Base-by-base conservation (phyloP, 192 early-diverging fungal genomes). In the Coemansia sp. region DNA sequence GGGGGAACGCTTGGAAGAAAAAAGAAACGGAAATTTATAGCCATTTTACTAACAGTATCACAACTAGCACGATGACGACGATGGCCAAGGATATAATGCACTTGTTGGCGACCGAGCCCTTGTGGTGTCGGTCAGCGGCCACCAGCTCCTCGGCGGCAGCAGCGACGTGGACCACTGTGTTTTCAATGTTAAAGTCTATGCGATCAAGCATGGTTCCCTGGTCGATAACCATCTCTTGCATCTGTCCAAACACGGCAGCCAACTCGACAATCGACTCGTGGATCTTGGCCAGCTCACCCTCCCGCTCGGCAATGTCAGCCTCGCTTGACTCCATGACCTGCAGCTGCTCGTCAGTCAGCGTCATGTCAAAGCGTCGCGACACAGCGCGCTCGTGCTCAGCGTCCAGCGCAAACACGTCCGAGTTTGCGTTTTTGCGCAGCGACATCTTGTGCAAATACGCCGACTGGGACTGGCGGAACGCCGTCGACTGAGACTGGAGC, bases 181-280 rank as follows among this genome's bases (percentile, higher is more conserved):
- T 90, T 71, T 98, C 97, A 65, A 99, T 90, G 73, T 99, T 98
- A 79, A 91, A 99, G 79, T 99, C 97, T 66, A 99, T 98, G 33
- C 97, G 88, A 82, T 99, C 97, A 27, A 99, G 86, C 66, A 99
- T 75, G 6, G 97, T 95, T 16, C 97, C 97, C 78, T 99, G 97
- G 79, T 98, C 97, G 71, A 99, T 96, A 22, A 99, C 91, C 90
- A 99, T 93, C 27, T 92, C 89, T 75, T 99, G 94, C 72, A 98
- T 86, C 70, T 97, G 95, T 65, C 89, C 88, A 80, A 99, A 99
- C 15, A 99, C 91, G 43, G 93, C 92, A 3, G 95, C 95, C 62
- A 99, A 81, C 27, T 92, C 89, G 38, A 90, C 83, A 64, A 99
- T 97, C 20, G 94, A 95, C 73, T 95, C 89, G 49, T 93, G 94